Conservation (phyloP, 1,284 basidiomycete genomes). For the Ceratobasidium theobromae region DNA sequence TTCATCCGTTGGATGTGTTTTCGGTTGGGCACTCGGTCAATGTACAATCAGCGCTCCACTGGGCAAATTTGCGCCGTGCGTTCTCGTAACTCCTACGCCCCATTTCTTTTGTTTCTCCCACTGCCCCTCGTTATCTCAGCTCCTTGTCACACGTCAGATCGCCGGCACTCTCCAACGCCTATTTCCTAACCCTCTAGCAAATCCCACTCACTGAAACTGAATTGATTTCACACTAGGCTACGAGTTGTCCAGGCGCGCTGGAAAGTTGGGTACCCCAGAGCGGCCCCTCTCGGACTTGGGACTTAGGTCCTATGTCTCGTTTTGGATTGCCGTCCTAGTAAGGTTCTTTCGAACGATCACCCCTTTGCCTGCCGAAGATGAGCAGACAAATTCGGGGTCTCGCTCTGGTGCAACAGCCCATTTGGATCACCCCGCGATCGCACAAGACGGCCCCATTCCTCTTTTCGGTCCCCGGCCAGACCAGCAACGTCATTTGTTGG, state of each 20-base stretch:
- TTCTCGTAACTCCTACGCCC: not conserved
- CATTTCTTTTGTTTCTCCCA: constrained; percentile 18
- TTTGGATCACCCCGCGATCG: constrained; percentile 4
- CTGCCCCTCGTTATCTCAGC: constrained; percentile 1
- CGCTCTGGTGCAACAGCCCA: too few species aligned
- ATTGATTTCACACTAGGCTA: constrained; percentile 61
- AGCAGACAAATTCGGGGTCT: constrained; percentile 6
- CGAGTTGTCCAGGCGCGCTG: constrained; percentile 78
- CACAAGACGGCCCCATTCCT: not conserved
- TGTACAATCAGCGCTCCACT: constrained; percentile 8
- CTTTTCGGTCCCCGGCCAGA: not conserved
- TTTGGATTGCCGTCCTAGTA: constrained; percentile 85
- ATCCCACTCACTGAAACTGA: constrained; percentile 11
- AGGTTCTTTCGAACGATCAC: constrained; percentile 63
- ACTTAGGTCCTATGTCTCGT: constrained; percentile 85
- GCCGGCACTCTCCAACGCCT: constrained; percentile 20
- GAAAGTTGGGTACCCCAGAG: constrained; percentile 88
- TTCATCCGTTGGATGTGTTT: not conserved
- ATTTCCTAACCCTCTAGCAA: not conserved
- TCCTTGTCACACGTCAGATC: constrained; percentile 15
- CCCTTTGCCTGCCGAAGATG: not conserved
- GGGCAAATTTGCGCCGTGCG: not conserved
- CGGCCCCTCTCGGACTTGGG: constrained; percentile 93
- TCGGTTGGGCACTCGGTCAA: not conserved
- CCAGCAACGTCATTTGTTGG: not conserved